Base-by-base conservation (phyloP, 495 filamentous ascomycete genomes). In the Aspergillus conjunctus region DNA sequence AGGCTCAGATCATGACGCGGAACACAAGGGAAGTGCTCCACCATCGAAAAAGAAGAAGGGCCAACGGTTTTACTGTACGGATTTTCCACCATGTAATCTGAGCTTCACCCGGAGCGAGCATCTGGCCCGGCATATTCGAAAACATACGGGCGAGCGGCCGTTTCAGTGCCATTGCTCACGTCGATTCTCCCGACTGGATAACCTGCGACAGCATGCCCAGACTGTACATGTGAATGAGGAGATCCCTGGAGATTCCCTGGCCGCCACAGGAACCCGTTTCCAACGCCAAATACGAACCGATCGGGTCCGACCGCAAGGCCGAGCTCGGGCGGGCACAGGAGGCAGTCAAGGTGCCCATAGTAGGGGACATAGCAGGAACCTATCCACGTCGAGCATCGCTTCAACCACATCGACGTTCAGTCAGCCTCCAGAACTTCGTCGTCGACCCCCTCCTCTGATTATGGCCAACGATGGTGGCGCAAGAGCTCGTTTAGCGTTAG, bases 141-240 rank as follows among this genome's bases (percentile, higher is more conserved):
- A 98, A 85, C 94, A 98, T 70, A 98, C 94, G 2, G 94, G 94
- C 18, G 94, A 98, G 74, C 90, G 94, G 14, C 94, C 94, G 1
- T 98, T 98, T 67, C 91, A 97, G 73, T 98, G 94, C 68, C 94
- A 98, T 73, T 98, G 94, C 72, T 90, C 89, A 3, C 87, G 94
- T 41, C 85, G 92, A 65, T 98, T 98, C 73, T 98, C 94, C n/a
- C 86, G 94, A 34, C 84, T 98, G 37, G 94, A 98, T 73, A 98
- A 98, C 65, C 79, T 98, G 37, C 87, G 94, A 41, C 94, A 98
- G 66, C 94, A 98, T 77, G 95, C 94, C 15, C 95, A 97, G 68
- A 98, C 95, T 0, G 95, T 98, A 1, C 95, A 98, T 68, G 89
- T 95, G 45, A 97, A 98, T 73, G 95, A 98, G 70, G 93, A 97